Conservation (phyloP, 495 filamentous ascomycete genomes). For the Neurospora cerealis region DNA sequence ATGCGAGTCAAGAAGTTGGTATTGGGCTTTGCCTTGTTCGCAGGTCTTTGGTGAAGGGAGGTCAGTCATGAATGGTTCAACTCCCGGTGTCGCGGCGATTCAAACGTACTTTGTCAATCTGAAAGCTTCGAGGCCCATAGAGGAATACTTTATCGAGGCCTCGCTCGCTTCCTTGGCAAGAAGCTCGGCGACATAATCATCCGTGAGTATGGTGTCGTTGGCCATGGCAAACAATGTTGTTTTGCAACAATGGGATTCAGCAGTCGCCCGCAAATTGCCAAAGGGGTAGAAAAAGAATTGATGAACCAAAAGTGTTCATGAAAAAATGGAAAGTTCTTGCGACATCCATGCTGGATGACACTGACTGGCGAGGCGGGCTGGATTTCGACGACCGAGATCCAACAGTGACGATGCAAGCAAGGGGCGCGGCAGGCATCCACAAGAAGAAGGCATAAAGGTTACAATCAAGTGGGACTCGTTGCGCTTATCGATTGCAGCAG, state of each 20-base stretch:
- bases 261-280: neutral
- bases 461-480: neutral
- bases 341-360: neutral
- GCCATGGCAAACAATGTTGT: constrained; percentile 13
- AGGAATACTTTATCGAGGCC: constrained; percentile 58
- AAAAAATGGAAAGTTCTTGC: neutral
- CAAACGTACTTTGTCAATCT: constrained; percentile 50
- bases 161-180: constrained; percentile 65
- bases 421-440: neutral
- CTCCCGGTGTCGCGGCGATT: neutral
- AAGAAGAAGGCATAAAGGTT: neutral
- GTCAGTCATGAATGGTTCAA: neutral
- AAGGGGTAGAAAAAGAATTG: neutral
- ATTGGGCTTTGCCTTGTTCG: constrained; percentile 77
- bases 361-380: neutral
- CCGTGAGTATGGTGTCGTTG: constrained; percentile 41
- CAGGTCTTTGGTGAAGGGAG: constrained; percentile 26
- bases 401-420: neutral
- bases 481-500: neutral
- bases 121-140: constrained; percentile 62
- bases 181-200: constrained; percentile 67
- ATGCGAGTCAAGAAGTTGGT: constrained; percentile 82
- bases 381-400: neutral
- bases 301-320: neutral
- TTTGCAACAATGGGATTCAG: neutral